Evolutionary conservation across 202 grass and related monocot genomes (phyloP).

Genomic region (Elaeis oleifera): DNA sequence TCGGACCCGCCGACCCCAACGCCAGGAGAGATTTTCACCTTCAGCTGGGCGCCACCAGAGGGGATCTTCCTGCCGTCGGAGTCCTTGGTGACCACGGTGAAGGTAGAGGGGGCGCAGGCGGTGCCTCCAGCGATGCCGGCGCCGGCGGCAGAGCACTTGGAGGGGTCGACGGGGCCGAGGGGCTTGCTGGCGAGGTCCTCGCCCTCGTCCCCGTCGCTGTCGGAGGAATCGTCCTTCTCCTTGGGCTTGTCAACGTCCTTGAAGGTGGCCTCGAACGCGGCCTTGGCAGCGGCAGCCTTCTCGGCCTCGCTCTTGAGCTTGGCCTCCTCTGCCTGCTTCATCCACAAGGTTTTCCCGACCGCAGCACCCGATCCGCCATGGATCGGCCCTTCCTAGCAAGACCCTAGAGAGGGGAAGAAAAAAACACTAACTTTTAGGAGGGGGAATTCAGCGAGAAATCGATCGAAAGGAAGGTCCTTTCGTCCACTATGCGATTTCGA

Average conservation of each 20-base stretch:
- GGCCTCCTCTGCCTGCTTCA: slow-evolving; percentile 6
- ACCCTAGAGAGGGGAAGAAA: too few species aligned
- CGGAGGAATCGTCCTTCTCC: neutral
- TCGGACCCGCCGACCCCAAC: slow-evolving; percentile 54
- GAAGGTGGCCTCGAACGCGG: slow-evolving; percentile 8
- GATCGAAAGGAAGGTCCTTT: too few species aligned
- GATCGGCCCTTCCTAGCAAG: too few species aligned
- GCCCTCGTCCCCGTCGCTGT: neutral
- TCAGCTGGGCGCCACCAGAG: slow-evolving; percentile 38
- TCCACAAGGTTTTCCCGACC: slow-evolving; percentile 1
- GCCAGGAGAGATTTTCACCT: slow-evolving; percentile 58
- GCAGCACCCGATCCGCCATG: slow-evolving; percentile 7
- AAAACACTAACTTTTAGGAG: too few species aligned
- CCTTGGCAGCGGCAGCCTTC: too few species aligned
- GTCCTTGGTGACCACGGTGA: slow-evolving; percentile 4
- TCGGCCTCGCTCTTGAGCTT: too few species aligned
- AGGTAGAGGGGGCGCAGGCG: neutral
- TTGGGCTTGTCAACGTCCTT: slow-evolving; percentile 1
- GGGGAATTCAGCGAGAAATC: too few species aligned
- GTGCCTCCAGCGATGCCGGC: slow-evolving; percentile 1
- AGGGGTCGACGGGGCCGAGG: neutral
- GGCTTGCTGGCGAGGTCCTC: slow-evolving; percentile 2
- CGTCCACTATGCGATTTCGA: too few species aligned
- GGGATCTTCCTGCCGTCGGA: slow-evolving; percentile 22
- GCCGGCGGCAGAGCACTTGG: slow-evolving; percentile 6